Evolutionary conservation across 1,284 basidiomycete species (phyloP).

Genomic region (Singerocomus rubriflavus): DNA sequence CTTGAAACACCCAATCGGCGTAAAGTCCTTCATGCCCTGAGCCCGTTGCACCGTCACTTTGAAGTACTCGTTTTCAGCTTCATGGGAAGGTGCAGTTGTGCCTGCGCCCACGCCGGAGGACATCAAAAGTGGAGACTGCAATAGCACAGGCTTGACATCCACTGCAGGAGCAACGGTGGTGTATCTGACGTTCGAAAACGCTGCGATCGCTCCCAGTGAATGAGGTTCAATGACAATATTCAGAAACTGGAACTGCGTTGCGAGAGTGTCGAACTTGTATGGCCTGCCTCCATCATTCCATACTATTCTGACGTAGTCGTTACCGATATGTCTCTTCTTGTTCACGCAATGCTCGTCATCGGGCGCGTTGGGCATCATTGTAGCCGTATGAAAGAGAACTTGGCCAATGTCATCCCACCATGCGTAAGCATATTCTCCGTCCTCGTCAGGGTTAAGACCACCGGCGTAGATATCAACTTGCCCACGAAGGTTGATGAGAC

Average conservation of each 20-base stretch:
- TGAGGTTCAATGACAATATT: conserved; percentile 97
- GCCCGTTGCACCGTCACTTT: conserved; percentile 86
- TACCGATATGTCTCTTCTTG: conserved; percentile 94
- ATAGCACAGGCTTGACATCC: conserved; percentile 22
- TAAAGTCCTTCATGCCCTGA: conserved; percentile 86
- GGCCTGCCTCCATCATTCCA: conserved; percentile 93
- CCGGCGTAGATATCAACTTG: conserved; percentile 95
- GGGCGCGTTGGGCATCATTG: conserved; percentile 89
- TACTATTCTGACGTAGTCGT: conserved; percentile 92
- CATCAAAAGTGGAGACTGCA: conserved; percentile 19
- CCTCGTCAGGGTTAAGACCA: conserved; percentile 84
- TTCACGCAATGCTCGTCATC: conserved; percentile 68
- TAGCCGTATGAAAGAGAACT: conserved; percentile 93
- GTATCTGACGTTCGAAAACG: conserved; percentile 58
- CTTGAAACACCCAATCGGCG: conserved; percentile 89
- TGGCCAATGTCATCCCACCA: conserved; percentile 99
- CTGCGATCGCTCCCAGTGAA: conserved; percentile 78
- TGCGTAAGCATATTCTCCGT: conserved; percentile 94
- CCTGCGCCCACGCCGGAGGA: conserved; percentile 12
- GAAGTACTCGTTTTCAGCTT: conserved; percentile 89
- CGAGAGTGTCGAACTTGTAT: conserved; percentile 89
- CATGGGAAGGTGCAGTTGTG: conserved; percentile 16
- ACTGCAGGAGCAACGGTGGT: background rate
- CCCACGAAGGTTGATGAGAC: conserved; percentile 87
- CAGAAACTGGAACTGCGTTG: conserved; percentile 95